Base-by-base conservation (phyloP, 2,329 filamentous ascomycete genomes). In the Diaporthe eres region DNA sequence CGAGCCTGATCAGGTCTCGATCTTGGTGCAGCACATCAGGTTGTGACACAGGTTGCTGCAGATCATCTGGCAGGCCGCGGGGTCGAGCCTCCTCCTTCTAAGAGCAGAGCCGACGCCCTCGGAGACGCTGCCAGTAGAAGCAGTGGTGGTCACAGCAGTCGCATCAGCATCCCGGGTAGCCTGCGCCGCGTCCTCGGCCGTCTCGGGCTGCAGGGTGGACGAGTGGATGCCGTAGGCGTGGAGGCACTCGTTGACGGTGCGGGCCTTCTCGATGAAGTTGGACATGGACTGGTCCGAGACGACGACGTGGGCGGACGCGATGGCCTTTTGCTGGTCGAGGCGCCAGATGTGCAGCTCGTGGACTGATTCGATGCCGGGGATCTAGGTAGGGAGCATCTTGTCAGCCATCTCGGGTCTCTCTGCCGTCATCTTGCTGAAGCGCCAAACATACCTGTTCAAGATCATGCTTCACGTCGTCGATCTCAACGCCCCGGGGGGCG, bases 261-360 rank as follows among this genome's bases (percentile, higher is more conserved):
- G 89, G 2, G 92, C 91, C 76, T 89, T 89, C 70, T 87, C 85
- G 84, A 90, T 88, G 81, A 95, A 95, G 68, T 85, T 85, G 49
- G 85, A 82, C 34, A 94, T 82, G 12, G 88, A 87, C 71, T 88
- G 85, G 77, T 91, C 88, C 2, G 88, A 87, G 22, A 95, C 88
- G 0, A 93, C 87, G 1, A 95, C 85, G 80, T 95, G 93, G 1
- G 92, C 93, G 0, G 92, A 92, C 10, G 94, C 94, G 63, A 95
- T 87, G 5, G 90, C 87, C 80, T 94, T 94, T 71, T 87, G 87
- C 83, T 96, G 93, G 80, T 93, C 91, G 4, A 95, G 87, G 3
- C 91, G 88, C 93, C 94, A 95, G 77, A 95, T 90, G 78, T 94
- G 93, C 22, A 95, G 86, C 79, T 95, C 92, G 78, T 95, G 93